Conservation (phyloP, 371 early-diverging fungal species). For the Mortierella sp. region DNA sequence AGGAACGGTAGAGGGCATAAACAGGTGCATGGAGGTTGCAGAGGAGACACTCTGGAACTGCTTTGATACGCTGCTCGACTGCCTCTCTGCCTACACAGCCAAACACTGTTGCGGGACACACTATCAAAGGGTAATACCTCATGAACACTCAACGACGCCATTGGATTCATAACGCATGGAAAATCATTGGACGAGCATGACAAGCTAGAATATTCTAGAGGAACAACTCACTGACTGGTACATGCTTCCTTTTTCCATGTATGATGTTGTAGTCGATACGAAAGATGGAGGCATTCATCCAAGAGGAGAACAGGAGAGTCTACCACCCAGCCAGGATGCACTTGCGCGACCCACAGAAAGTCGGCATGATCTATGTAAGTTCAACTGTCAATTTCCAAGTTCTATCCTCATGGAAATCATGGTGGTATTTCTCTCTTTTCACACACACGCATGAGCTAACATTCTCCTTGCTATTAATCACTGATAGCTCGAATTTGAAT, state of each 20-base stretch:
- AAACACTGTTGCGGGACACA: constrained; percentile 55
- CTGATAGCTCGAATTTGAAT: constrained; percentile 42
- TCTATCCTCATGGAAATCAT: not conserved
- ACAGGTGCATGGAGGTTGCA: constrained; percentile 44
- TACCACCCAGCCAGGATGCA: constrained; percentile 57
- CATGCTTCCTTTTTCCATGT: not conserved
- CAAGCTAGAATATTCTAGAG: not conserved
- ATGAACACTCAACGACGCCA: not conserved
- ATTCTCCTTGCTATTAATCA: not conserved
- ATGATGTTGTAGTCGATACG: constrained; percentile 24
- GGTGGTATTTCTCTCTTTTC: not conserved
- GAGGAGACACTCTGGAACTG: constrained; percentile 49
- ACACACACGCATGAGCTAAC: not conserved
- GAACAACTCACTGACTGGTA: not conserved
- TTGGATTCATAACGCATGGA: no score
- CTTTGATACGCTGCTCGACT: constrained; percentile 49
- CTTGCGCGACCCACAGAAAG: constrained; percentile 47
- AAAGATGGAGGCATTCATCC: constrained; percentile 41
- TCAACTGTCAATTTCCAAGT: not conserved
- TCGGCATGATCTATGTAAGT: constrained; percentile 57
- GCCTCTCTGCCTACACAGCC: constrained; percentile 53
- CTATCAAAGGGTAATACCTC: constrained; percentile 42
- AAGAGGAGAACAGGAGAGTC: constrained; percentile 34
- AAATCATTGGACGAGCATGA: not conserved
- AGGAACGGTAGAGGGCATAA: constrained; percentile 45